A percentile compares a stretch with the other conserved stretches of the same genome.
These are phyloP conservation scores for Ophiobolus disseminans DNA, from an alignment of 2,329 filamentous ascomycete species.

Conservation along the genomic window DNA sequence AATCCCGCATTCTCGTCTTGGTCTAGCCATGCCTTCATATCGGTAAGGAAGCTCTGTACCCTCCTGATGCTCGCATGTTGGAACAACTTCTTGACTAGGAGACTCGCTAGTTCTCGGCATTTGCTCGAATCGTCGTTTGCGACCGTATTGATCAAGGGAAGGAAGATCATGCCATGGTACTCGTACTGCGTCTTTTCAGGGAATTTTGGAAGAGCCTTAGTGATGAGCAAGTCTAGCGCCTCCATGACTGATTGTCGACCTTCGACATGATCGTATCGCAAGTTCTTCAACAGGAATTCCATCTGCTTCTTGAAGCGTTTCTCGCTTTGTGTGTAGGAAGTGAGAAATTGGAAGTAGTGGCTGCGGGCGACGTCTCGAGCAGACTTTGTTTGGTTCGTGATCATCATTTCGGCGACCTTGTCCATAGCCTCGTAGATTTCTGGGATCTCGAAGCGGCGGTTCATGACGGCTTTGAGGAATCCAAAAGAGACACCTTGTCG, in stretches of 20 bases:
- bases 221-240: slow-evolving; percentile 82
- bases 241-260: slow-evolving; percentile 94
- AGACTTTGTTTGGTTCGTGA: slow-evolving; percentile 89
- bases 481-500: slow-evolving; percentile 94
- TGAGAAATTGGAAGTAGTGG: slow-evolving; percentile 91
- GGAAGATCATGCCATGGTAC: slow-evolving; percentile 79
- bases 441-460: slow-evolving; percentile 83
- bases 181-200: slow-evolving; percentile 79
- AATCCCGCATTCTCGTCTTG: slow-evolving; percentile 76
- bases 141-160: slow-evolving; percentile 83
- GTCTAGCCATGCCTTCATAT: slow-evolving; percentile 78
- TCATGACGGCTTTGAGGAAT: slow-evolving; percentile 86
- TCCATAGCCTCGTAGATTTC: slow-evolving; percentile 92
- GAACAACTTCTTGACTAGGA: slow-evolving; percentile 82
- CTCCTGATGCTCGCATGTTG: slow-evolving; percentile 76
- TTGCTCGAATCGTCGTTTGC: slow-evolving; percentile 87
- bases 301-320: slow-evolving; percentile 89
- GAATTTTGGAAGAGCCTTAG: slow-evolving; percentile 66
- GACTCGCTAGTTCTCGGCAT: slow-evolving; percentile 81
- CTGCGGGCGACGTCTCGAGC: slow-evolving; percentile 87
- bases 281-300: slow-evolving; percentile 85
- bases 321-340: slow-evolving; percentile 93
- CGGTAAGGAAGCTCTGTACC: slow-evolving; percentile 71
- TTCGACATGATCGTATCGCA: slow-evolving; percentile 87
- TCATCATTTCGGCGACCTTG: slow-evolving; percentile 83